Evolutionary conservation across 257 asterid species (phyloP).

Genomic region (Nicotiana attenuata): DNA sequence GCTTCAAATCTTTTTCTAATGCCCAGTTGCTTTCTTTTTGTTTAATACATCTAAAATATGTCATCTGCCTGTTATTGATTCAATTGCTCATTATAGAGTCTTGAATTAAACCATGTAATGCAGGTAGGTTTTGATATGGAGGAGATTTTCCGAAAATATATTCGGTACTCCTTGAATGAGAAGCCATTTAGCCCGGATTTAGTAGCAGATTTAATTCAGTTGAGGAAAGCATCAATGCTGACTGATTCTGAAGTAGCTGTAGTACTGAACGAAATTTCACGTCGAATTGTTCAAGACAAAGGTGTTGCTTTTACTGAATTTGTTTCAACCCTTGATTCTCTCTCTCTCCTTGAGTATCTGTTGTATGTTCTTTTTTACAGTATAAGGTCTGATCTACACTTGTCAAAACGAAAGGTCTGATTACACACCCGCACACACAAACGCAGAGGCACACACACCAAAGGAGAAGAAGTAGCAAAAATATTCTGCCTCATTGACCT

Average conservation of each 20-base stretch:
- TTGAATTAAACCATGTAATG: conserved; percentile 9
- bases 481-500: background rate
- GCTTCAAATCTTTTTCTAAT: background rate
- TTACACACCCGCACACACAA: background rate
- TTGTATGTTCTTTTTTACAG: background rate
- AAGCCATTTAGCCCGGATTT: conserved; percentile 82
- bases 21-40: background rate
- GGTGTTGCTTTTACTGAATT: conserved; percentile 36
- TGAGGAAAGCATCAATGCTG: conserved; percentile 63
- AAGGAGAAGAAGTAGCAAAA: background rate
- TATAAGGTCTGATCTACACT: background rate
- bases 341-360: background rate
- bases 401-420: background rate
- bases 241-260: conserved; percentile 77
- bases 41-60: background rate
- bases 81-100: background rate
- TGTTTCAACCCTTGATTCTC: background rate
- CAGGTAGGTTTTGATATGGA: conserved; percentile 91
- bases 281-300: conserved; percentile 80
- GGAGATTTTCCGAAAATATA: conserved; percentile 77
- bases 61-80: background rate
- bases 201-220: conserved; percentile 71
- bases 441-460: background rate
- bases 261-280: conserved; percentile 80
- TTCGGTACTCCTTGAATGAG: conserved; percentile 88